A percentile compares a stretch with the other conserved stretches of the same genome.
These are phyloP conservation scores for Phytophthora lateralis DNA, from an alignment of 352 stramenopile species.

Conservation along the genomic window DNA sequence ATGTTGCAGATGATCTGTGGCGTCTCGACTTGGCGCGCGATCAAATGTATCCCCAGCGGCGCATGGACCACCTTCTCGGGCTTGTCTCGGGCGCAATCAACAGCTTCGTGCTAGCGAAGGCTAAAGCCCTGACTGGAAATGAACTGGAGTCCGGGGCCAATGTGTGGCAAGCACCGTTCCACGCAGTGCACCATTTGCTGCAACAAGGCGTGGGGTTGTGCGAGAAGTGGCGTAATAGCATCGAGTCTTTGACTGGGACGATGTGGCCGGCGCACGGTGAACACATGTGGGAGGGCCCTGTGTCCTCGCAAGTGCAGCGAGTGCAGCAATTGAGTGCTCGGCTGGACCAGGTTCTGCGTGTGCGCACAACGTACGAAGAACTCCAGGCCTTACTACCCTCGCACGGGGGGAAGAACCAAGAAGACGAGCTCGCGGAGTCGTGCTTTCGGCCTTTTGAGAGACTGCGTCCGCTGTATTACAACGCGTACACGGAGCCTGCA, in stretches of 20 bases:
- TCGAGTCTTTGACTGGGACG: constrained; percentile 79
- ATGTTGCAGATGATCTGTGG: constrained; percentile 92
- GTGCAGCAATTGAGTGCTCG: constrained; percentile 60
- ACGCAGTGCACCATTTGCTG: constrained; percentile 64
- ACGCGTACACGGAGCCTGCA: constrained; percentile 87
- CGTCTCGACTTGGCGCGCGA: constrained; percentile 63
- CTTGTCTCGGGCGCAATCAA: constrained; percentile 84
- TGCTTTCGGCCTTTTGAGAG: constrained; percentile 76
- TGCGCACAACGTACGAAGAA: constrained; percentile 91
- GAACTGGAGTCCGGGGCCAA: constrained; percentile 43
- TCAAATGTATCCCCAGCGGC: constrained; percentile 79
- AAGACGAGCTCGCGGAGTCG: constrained; percentile 43
- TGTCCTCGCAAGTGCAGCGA: constrained; percentile 30
- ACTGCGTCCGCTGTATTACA: constrained; percentile 87
- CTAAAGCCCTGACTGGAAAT: constrained; percentile 24
- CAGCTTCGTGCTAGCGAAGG: constrained; percentile 64
- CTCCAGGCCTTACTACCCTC: constrained; percentile 70
- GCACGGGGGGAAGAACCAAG: constrained; percentile 33
- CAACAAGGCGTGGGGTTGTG: constrained; percentile 71
- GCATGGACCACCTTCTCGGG: constrained; percentile 90
- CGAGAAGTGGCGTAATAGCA: constrained; percentile 77
- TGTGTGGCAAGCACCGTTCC: constrained; percentile 74
- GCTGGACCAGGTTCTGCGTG: constrained; percentile 78
- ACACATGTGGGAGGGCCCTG: constrained; percentile 69
- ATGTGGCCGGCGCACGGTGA: constrained; percentile 84